Evolutionary conservation across 2,329 filamentous ascomycete genomes (phyloP).

Genomic region (Trichoderma polysporum): DNA sequence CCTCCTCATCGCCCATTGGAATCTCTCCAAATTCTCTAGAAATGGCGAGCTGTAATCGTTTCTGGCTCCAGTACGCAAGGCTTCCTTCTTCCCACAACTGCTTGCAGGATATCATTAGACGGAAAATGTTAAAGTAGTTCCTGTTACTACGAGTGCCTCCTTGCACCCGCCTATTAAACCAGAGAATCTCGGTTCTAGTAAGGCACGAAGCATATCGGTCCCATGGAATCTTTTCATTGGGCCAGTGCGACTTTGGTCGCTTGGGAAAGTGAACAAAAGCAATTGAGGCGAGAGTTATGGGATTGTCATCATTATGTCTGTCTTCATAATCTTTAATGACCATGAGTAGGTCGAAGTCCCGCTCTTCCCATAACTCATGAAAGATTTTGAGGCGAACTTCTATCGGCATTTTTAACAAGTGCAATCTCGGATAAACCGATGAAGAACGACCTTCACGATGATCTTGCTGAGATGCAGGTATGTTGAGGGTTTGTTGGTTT

Average conservation of each 20-base stretch:
- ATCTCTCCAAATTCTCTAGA: constrained; percentile 5
- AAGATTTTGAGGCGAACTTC: constrained; percentile 16
- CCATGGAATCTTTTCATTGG: background rate
- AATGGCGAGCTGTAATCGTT: background rate
- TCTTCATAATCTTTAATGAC: constrained; percentile 11
- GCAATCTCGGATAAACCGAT: background rate
- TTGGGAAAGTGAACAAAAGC: constrained; percentile 1
- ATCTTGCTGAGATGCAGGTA: background rate
- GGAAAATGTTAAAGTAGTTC: background rate
- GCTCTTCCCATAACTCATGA: background rate
- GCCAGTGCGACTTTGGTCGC: background rate
- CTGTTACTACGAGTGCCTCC: background rate
- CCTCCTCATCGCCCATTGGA: background rate
- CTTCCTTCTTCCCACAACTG: constrained; percentile 14
- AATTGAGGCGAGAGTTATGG: background rate
- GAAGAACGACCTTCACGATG: background rate
- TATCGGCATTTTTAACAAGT: constrained; percentile 1
- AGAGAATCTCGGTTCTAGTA: background rate
- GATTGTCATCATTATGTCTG: background rate
- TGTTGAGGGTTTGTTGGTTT: background rate
- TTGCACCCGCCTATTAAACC: background rate
- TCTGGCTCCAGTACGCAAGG: background rate
- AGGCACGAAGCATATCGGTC: constrained; percentile 8
- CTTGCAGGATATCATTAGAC: constrained; percentile 1
- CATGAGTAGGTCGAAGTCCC: constrained; percentile 4